Conservation (phyloP, 768 basidiomycete species). For the Russula vinacea region DNA sequence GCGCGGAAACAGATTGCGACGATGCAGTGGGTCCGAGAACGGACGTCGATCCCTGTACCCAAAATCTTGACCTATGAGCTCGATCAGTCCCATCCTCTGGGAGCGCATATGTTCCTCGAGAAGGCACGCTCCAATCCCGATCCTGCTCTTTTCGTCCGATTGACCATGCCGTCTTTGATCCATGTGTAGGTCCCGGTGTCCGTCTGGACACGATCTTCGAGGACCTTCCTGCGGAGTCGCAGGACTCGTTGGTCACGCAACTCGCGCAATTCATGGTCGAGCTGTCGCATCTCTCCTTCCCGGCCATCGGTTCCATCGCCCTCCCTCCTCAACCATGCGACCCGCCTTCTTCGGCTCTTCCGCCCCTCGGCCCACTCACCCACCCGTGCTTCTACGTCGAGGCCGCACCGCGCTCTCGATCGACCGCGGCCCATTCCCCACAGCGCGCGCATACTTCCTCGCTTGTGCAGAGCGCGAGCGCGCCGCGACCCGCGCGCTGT, state of each 20-base stretch:
- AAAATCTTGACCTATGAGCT: conserved; percentile 29
- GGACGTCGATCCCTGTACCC: conserved; percentile 36
- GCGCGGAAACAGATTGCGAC: conserved; percentile 34
- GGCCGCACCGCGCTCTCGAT: conserved; percentile 35
- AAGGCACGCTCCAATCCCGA: conserved; percentile 29
- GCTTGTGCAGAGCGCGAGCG: conserved; percentile 40
- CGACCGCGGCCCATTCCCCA: conserved; percentile 37
- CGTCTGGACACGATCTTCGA: conserved; percentile 34
- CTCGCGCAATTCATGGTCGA: conserved; percentile 37
- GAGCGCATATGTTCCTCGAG: conserved; percentile 32
- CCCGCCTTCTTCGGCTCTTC: not conserved
- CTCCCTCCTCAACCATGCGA: conserved; percentile 6
- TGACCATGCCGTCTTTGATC: not conserved
- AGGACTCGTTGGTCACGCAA: conserved; percentile 33
- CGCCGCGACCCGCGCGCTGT: conserved; percentile 36
- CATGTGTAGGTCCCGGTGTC: conserved; percentile 33
- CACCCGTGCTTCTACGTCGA: conserved; percentile 35
- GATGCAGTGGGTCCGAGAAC: conserved; percentile 32
- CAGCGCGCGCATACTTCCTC: conserved; percentile 35
- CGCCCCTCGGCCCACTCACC: conserved; percentile 26
- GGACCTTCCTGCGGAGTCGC: conserved; percentile 31
- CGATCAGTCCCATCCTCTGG: conserved; percentile 26
- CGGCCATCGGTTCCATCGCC: conserved; percentile 35
- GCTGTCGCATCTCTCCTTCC: conserved; percentile 33
- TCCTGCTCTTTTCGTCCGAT: not conserved